Conservation (phyloP, 208 protist genomes). For the Perkinsela sp. region DNA sequence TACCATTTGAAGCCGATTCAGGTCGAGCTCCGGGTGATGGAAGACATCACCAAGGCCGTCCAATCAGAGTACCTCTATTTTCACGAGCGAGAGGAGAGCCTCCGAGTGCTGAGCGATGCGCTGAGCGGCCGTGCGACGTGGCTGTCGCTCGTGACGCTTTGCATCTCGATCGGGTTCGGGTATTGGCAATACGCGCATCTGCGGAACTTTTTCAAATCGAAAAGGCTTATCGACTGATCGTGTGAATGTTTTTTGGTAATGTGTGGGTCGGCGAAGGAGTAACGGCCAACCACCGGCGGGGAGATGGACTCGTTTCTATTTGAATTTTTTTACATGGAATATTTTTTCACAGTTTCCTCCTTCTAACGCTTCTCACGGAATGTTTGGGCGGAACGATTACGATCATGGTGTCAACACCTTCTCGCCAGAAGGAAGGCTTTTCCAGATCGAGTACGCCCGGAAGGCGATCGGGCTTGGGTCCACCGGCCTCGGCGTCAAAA, state of each 20-base stretch:
- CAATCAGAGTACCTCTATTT: constrained; percentile 55
- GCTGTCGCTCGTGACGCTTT: constrained; percentile 19
- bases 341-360: constrained; percentile 1
- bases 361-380: constrained; percentile 4
- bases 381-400: constrained; percentile 85
- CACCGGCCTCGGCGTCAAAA: constrained; percentile 91
- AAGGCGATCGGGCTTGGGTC: constrained; percentile 79
- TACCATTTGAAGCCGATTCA: constrained; percentile 65
- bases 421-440: constrained; percentile 94
- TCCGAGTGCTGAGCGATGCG: constrained; percentile 53
- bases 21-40: constrained; percentile 43
- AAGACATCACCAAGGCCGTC: constrained; percentile 41
- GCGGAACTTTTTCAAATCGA: constrained; percentile 49
- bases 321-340: constrained; percentile 1
- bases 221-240: constrained; percentile 55
- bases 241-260: too few species aligned
- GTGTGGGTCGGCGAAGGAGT: too few species aligned
- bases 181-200: constrained; percentile 31
- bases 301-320: too few species aligned
- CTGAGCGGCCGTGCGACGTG: constrained; percentile 27
- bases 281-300: too few species aligned
- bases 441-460: constrained; percentile 79
- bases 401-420: constrained; percentile 98
- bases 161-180: constrained; percentile 30
- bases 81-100: constrained; percentile 39